Percentiles rank a stretch among this genome's conserved stretches.
Evolutionary conservation across 371 early-diverging fungal genomes (phyloP).

Genomic region (Rhizopus microsporus): DNA sequence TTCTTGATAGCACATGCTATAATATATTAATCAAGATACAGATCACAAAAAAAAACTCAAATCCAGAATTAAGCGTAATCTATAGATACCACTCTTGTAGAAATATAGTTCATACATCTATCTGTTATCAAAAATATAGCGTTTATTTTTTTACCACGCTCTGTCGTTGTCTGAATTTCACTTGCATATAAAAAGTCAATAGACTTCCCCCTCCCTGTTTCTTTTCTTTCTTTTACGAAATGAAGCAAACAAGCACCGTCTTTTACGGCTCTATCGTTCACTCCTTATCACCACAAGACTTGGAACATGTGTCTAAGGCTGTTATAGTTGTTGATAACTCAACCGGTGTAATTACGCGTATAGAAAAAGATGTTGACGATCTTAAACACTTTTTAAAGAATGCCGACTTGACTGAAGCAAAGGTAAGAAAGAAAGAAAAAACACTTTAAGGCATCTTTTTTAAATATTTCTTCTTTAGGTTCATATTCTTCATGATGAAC

Average conservation of each 20-base stretch:
- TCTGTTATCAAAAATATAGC: too few relatives aligned
- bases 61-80: too few relatives aligned
- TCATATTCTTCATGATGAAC: constrained; percentile 46
- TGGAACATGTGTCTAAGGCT: constrained; percentile 58
- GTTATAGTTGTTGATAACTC: constrained; percentile 56
- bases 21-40: too few relatives aligned
- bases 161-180: too few relatives aligned
- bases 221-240: not conserved
- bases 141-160: too few relatives aligned
- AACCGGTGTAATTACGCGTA: constrained; percentile 57
- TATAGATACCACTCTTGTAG: too few relatives aligned
- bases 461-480: constrained; percentile 26
- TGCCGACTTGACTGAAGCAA: constrained; percentile 5
- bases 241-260: constrained; percentile 18
- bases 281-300: constrained; percentile 55
- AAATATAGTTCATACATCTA: too few relatives aligned
- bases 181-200: not conserved
- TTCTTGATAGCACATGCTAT: too few relatives aligned
- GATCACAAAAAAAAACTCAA: too few relatives aligned
- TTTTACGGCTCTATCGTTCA: constrained; percentile 74
- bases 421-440: constrained; percentile 15
- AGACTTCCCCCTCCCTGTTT: not conserved
- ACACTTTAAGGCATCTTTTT: not conserved
- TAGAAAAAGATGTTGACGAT: constrained; percentile 45
- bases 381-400: constrained; percentile 25